A percentile compares a stretch with the other conserved stretches of the same genome.
These are phyloP conservation scores for Salix caprea DNA, from an alignment of 345 rosid species.

Conservation along the genomic window DNA sequence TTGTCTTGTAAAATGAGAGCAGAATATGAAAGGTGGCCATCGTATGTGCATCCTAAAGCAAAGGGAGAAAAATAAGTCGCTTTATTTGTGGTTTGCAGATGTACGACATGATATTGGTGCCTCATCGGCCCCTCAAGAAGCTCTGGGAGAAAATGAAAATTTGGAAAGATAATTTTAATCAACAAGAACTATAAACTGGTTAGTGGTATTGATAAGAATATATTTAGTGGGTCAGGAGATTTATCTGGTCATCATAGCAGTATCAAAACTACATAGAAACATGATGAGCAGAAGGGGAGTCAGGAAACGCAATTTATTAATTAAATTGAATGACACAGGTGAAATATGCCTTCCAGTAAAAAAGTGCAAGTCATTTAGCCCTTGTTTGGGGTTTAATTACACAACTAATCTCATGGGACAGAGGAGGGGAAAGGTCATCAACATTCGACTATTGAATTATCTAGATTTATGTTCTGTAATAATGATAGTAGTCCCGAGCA, in stretches of 20 bases:
- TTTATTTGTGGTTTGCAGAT: neutral
- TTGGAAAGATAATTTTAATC: too few relatives aligned
- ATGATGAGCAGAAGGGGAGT: neutral
- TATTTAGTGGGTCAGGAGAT: too few relatives aligned
- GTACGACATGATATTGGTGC: too few relatives aligned
- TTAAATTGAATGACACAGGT: neutral
- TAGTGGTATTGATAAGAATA: too few relatives aligned
- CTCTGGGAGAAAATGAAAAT: too few relatives aligned
- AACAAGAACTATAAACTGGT: too few relatives aligned
- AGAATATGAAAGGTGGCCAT: too few relatives aligned
- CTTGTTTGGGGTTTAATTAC: neutral
- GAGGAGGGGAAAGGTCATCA: neutral
- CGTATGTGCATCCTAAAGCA: neutral
- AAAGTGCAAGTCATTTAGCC: neutral
- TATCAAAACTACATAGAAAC: neutral
- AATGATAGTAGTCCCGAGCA: neutral
- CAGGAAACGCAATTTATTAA: neutral
- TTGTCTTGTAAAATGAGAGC: neutral
- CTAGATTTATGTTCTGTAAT: neutral
- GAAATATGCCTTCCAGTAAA: neutral
- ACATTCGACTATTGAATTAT: neutral
- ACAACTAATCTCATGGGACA: neutral
- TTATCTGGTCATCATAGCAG: too few relatives aligned
- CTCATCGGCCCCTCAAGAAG: too few relatives aligned
- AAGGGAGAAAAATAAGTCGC: neutral